Conservation (phyloP, 192 early-diverging fungal species). For the Ambispora gerdemannii region DNA sequence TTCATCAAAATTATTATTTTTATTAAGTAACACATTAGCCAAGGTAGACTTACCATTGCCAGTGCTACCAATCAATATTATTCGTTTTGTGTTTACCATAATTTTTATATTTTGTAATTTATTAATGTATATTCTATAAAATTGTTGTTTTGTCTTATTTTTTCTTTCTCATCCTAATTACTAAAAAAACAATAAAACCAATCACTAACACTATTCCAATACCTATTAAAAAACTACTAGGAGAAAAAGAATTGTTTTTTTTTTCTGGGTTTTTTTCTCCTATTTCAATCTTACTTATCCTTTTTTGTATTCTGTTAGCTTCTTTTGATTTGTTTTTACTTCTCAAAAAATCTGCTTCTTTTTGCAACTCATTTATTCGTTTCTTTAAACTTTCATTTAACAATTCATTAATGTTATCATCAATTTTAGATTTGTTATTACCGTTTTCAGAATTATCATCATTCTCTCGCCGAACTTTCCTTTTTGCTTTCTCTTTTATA, state of each 20-base stretch:
- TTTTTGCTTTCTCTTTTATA: neutral
- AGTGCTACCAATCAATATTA: neutral
- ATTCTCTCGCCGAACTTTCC: neutral
- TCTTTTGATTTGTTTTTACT: neutral
- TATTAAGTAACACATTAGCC: neutral
- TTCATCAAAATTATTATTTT: neutral
- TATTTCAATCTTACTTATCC: neutral
- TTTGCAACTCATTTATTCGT: neutral
- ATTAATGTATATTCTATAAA: no score
- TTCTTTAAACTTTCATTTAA: neutral
- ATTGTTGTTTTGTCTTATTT: neutral
- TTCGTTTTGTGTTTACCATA: neutral
- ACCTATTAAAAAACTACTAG: neutral
- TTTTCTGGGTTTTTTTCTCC: neutral
- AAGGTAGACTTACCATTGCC: neutral
- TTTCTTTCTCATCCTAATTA: neutral
- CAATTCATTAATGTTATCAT: neutral
- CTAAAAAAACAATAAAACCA: neutral
- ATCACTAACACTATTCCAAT: neutral
- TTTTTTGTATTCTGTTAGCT: neutral
- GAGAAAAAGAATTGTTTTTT: neutral
- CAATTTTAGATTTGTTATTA: neutral
- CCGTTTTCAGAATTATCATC: neutral
- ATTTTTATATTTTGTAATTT: neutral
- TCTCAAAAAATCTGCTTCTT: neutral